Evolutionary conservation across 768 basidiomycete genomes (phyloP).

Genomic region (Leucosporidium scottii): DNA sequence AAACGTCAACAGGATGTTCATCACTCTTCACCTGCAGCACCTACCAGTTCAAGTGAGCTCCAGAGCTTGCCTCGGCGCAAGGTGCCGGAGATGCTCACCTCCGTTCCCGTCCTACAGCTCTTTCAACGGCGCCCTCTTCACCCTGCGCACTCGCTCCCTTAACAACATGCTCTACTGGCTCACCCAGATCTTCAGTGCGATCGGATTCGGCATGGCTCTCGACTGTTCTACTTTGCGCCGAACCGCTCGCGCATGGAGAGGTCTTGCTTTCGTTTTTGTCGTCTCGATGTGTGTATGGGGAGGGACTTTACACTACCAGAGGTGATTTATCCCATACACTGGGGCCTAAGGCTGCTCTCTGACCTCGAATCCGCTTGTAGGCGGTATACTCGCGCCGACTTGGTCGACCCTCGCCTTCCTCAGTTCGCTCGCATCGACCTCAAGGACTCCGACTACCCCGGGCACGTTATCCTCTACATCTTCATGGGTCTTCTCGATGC

Average conservation of each 20-base stretch:
- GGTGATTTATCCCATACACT: slow-evolving; percentile 51
- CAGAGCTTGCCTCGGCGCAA: not conserved
- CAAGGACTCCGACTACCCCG: slow-evolving; percentile 52
- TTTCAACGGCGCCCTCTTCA: slow-evolving; percentile 54
- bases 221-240: slow-evolving; percentile 13
- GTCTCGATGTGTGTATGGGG: slow-evolving; percentile 67
- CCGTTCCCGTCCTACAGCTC: slow-evolving; percentile 41
- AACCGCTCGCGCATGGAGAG: slow-evolving; percentile 4
- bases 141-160: slow-evolving; percentile 53
- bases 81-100: not conserved
- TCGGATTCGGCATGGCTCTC: slow-evolving; percentile 9
- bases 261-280: slow-evolving; percentile 46
- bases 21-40: too few relatives aligned
- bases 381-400: slow-evolving; percentile 56
- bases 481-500: slow-evolving; percentile 67
- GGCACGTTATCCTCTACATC: slow-evolving; percentile 49
- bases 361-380: slow-evolving; percentile 36
- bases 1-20: too few relatives aligned
- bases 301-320: slow-evolving; percentile 59
- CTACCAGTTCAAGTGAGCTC: too few relatives aligned
- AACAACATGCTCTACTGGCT: slow-evolving; percentile 76
- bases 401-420: slow-evolving; percentile 38
- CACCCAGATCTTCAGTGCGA: slow-evolving; percentile 60
- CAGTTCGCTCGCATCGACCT: slow-evolving; percentile 54
- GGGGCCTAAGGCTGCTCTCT: too few relatives aligned